Percentiles rank a stretch among this genome's conserved stretches.
phyloP scores from a whole-genome alignment of 1,139 yeast species.

The Diutina scorzettiae region DNA sequence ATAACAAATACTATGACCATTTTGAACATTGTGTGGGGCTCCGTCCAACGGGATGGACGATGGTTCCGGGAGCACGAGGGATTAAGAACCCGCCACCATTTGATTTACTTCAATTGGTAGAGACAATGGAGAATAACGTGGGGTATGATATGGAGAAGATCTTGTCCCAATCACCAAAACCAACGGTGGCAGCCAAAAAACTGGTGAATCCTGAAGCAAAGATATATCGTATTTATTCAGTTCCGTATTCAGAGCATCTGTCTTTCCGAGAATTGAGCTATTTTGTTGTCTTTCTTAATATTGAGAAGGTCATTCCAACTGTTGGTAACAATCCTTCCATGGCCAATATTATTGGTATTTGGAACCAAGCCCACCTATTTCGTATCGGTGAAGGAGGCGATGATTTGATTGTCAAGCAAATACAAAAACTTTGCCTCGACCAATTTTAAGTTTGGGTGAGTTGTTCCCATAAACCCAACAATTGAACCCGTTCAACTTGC shows the following conservation, averaged over 20 bases:
- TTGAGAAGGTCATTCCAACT: conserved; percentile 59
- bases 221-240: conserved; percentile 37
- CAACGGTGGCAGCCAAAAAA: conserved; percentile 8
- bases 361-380: background rate
- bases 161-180: background rate
- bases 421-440: too few species aligned
- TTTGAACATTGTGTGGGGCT: conserved; percentile 53
- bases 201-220: conserved; percentile 17
- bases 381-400: too few species aligned
- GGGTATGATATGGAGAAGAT: background rate
- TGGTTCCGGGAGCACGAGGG: conserved; percentile 12
- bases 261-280: conserved; percentile 67
- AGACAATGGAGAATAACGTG: background rate
- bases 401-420: too few species aligned
- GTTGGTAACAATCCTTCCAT: conserved; percentile 40
- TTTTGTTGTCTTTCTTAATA: conserved; percentile 43
- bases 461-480: too few species aligned
- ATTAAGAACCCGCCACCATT: conserved; percentile 6
- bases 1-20: conserved; percentile 29
- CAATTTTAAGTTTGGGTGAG: too few species aligned
- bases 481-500: too few species aligned
- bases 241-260: conserved; percentile 93
- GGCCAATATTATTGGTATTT: background rate
- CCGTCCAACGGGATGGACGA: conserved; percentile 86
- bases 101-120: conserved; percentile 4